Base-by-base conservation (phyloP, 176 grass and related monocot species). In the Oryza longistaminata region DNA sequence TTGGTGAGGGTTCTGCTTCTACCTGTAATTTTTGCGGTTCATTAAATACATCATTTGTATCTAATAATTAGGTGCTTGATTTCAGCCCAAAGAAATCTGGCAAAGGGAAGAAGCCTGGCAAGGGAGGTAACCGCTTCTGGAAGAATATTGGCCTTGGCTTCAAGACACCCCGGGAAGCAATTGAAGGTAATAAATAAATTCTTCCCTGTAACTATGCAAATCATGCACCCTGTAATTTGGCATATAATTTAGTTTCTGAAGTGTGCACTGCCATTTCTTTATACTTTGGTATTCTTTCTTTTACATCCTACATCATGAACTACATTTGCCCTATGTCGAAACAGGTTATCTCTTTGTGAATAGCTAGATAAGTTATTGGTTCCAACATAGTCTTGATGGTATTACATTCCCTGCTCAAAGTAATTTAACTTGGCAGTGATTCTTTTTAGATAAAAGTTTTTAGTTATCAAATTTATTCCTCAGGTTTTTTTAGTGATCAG, bases 71-170 rank as follows among this genome's bases (percentile, higher is more conserved):
- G 7, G 26, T 66, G 29, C 52, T 71, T 66, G 11, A 45, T 61
- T 77, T 67, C 78, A 88, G 81, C 76, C 81, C 81, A 7, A 85
- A 91, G 85, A 85, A 85, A 77, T 69, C 90, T 78, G 46, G 83
- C 49, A 88, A 92, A 48, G 90, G 82, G 13, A 88, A 91, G 65
- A 85, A 73, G 66, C 90, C 90, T 69, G 82, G 90, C 7, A 92
- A 92, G 71, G 90, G 86, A 62, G 86, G 82, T 73, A 92, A 88
- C 73, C 82, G 78, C 64, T 90, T 81, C 81, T 91, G 86, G 86
- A 91, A 85, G 70, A 91, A 33, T 26, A 78, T 85, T 71, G 90
- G 90, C 29, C 90, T 88, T 44, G 90, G 90, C 25, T 91, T 91
- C 77, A 88, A 88, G 76, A 91, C 82, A 25, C 90, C 90, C 14